phyloP scores from a whole-genome alignment of 257 asterid species.

The Coffea eugenioides region DNA sequence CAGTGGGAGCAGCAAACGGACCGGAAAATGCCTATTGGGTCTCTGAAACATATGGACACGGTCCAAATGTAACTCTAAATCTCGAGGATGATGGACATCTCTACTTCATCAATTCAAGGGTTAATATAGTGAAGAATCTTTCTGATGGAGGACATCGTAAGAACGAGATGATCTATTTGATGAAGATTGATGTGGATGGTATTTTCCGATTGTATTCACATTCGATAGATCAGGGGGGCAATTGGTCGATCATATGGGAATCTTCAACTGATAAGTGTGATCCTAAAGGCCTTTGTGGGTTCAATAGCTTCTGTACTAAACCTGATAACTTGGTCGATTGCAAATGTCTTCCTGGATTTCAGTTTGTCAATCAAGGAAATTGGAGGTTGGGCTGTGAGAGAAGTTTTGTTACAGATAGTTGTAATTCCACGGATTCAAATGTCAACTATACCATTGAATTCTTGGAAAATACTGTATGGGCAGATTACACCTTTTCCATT shows the following conservation, averaged over 20 bases:
- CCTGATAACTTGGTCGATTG: no score
- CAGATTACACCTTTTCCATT: slow-evolving; percentile 17
- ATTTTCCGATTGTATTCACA: no score
- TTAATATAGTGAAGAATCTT: no score
- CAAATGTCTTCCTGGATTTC: slow-evolving; percentile 47
- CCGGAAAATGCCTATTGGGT: slow-evolving; percentile 24
- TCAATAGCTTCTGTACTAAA: no score
- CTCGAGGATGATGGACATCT: slow-evolving; percentile 37
- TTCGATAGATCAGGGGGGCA: no score
- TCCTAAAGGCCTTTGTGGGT: no score
- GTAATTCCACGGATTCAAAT: slow-evolving; percentile 16
- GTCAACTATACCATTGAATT: slow-evolving; percentile 15
- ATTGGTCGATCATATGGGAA: no score
- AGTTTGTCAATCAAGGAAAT: slow-evolving; percentile 24
- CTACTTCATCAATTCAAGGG: no score
- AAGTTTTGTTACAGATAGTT: slow-evolving; percentile 10
- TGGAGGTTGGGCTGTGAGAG: slow-evolving; percentile 38
- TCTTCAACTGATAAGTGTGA: no score
- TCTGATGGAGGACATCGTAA: no score
- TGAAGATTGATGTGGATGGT: no score
- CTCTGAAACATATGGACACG: not conserved
- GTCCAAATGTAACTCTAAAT: slow-evolving; percentile 31
- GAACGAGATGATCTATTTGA: no score
- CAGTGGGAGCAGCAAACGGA: slow-evolving; percentile 2
- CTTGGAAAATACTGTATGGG: slow-evolving; percentile 25